Conservation (phyloP, 257 asterid species). For the Forsythia suspensa region DNA sequence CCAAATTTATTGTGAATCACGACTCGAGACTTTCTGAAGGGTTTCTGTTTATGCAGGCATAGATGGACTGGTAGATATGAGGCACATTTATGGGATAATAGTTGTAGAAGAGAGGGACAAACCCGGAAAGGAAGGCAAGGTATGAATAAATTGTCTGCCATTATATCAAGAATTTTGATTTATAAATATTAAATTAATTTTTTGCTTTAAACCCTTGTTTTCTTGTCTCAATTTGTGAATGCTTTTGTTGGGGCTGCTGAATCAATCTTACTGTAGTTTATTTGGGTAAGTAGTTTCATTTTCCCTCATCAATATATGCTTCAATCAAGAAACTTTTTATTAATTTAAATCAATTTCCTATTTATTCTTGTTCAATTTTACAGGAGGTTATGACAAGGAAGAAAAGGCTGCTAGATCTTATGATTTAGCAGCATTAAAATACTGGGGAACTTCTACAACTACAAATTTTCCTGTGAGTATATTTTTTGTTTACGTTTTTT, state of each 20-base stretch:
- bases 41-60: slow-evolving; percentile 44
- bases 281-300: slow-evolving; percentile 57
- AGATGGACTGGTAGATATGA: slow-evolving; percentile 93
- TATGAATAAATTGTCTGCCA: slow-evolving; percentile 53
- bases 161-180: slow-evolving; percentile 3
- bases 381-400: slow-evolving; percentile 94
- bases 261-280: slow-evolving; percentile 57
- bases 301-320: slow-evolving; percentile 10
- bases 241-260: slow-evolving; percentile 24
- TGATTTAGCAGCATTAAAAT: slow-evolving; percentile 86
- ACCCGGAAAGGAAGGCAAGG: slow-evolving; percentile 98
- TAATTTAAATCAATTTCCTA: neutral
- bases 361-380: neutral
- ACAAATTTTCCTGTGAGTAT: slow-evolving; percentile 79
- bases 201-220: slow-evolving; percentile 36
- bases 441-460: slow-evolving; percentile 91
- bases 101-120: slow-evolving; percentile 93
- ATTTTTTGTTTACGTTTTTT: neutral
- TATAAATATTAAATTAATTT: neutral
- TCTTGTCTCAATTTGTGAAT: slow-evolving; percentile 25
- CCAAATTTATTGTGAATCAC: neutral
- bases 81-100: slow-evolving; percentile 95
- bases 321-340: neutral
- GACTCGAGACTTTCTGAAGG: neutral
- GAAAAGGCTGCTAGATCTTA: slow-evolving; percentile 93